phyloP scores from a whole-genome alignment of 2,329 filamentous ascomycete genomes.

The Myriosclerotinia scirpicola region DNA sequence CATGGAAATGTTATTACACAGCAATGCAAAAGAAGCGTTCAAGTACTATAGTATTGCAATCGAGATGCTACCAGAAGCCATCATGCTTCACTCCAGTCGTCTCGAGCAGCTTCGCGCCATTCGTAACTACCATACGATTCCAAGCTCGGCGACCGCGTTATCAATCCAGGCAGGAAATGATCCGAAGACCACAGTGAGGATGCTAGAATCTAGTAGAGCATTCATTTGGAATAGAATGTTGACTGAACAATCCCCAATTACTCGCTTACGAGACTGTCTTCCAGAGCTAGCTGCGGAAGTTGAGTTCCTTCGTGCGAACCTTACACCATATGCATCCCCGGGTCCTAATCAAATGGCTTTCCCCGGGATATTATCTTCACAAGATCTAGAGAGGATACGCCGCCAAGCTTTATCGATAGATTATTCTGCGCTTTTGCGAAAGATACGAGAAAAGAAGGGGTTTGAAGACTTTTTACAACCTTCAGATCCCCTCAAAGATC shows the following conservation, averaged over 20 bases:
- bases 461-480: neutral
- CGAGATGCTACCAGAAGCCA: too few relatives aligned
- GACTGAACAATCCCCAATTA: neutral
- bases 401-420: neutral
- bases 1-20: too few relatives aligned
- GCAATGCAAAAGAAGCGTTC: too few relatives aligned
- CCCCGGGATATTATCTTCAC: neutral
- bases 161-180: neutral
- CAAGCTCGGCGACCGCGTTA: neutral
- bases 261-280: neutral
- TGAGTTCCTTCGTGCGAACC: neutral
- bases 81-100: too few relatives aligned
- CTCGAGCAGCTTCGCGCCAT: neutral
- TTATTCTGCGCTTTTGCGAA: neutral
- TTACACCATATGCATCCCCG: neutral
- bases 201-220: neutral
- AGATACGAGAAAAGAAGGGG: neutral
- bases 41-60: too few relatives aligned
- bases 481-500: neutral
- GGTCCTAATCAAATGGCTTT: neutral
- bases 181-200: neutral
- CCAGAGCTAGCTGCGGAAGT: neutral
- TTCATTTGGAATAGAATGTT: neutral
- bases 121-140: neutral
- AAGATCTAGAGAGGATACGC: neutral